Percentiles rank a stretch among this genome's conserved stretches.
These are phyloP conservation scores for Blumeriella jaapii DNA, from an alignment of 2,329 filamentous ascomycete genomes.

Conservation along the genomic window DNA sequence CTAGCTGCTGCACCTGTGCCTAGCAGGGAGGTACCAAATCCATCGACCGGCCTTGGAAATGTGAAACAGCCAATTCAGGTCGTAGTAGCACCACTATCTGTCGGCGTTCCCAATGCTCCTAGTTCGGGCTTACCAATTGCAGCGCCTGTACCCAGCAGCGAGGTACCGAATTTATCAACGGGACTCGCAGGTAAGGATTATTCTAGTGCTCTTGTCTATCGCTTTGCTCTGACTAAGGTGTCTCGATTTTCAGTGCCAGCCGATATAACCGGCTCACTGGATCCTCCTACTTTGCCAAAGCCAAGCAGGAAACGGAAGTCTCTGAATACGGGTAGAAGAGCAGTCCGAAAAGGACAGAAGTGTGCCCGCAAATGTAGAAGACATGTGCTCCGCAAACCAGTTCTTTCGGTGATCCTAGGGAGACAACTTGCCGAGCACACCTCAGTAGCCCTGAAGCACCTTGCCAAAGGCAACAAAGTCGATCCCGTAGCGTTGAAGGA, in stretches of 20 bases:
- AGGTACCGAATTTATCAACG: no score
- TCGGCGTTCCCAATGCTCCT: no score
- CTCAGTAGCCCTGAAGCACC: slow-evolving; percentile 11
- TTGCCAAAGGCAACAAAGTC: slow-evolving; percentile 11
- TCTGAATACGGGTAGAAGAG: slow-evolving; percentile 1
- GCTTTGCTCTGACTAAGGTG: not conserved
- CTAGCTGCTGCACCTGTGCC: no score
- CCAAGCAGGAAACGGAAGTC: slow-evolving; percentile 2
- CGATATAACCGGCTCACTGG: slow-evolving; percentile 5
- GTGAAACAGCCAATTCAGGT: no score
- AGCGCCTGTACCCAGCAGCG: no score
- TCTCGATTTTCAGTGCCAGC: slow-evolving; percentile 5
- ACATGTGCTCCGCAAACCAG: slow-evolving; percentile 12
- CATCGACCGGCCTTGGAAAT: no score
- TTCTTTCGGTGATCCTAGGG: slow-evolving; percentile 19
- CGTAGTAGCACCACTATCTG: no score
- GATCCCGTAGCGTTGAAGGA: slow-evolving; percentile 2
- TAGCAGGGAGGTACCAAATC: no score
- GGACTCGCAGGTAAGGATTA: no score
- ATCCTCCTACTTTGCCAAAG: slow-evolving; percentile 3
- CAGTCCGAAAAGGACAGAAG: slow-evolving; percentile 2
- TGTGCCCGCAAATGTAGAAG: slow-evolving; percentile 10
- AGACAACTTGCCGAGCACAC: slow-evolving; percentile 20
- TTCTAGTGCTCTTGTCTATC: no score
- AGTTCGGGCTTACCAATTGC: no score